Evolutionary conservation across 768 basidiomycete species (phyloP).

Genomic region (Lyophyllum semitale): DNA sequence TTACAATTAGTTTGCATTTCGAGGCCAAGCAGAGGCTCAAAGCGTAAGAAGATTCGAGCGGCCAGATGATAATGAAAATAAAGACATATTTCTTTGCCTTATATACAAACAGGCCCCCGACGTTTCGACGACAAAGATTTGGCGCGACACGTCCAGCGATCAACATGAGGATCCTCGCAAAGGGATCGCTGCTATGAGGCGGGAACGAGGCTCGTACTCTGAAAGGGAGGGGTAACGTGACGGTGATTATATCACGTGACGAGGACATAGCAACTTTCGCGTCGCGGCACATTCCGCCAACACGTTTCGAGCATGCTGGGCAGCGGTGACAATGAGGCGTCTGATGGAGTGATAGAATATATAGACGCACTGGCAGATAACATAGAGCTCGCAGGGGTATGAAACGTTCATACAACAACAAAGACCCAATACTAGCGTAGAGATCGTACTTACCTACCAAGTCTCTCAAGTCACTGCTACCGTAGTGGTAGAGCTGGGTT

Average conservation of each 20-base stretch:
- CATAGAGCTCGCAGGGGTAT: not conserved
- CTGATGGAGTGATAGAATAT: not conserved
- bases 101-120: constrained; percentile 19
- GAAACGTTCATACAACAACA: no score
- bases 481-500: not conserved
- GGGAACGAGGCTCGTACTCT: constrained; percentile 20
- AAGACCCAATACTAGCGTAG: no score
- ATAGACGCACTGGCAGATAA: not conserved
- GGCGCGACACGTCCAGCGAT: constrained; percentile 16
- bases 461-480: not conserved
- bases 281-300: constrained; percentile 25
- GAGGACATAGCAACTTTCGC: constrained; percentile 22
- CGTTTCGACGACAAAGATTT: constrained; percentile 14
- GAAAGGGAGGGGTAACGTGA: constrained; percentile 22
- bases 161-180: constrained; percentile 27
- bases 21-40: not conserved
- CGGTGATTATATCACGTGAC: constrained; percentile 23
- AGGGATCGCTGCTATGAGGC: constrained; percentile 18
- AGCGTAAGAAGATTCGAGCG: not conserved
- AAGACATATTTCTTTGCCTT: constrained; percentile 14
- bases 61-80: not conserved
- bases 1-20: constrained; percentile 11
- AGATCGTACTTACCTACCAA: not conserved
- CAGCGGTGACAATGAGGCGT: not conserved
- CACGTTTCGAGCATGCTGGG: constrained; percentile 21